A percentile compares a stretch with the other conserved stretches of the same genome.
Evolutionary conservation across 2,329 filamentous ascomycete genomes (phyloP).

Genomic region (Phyllosticta paracitricarpa): DNA sequence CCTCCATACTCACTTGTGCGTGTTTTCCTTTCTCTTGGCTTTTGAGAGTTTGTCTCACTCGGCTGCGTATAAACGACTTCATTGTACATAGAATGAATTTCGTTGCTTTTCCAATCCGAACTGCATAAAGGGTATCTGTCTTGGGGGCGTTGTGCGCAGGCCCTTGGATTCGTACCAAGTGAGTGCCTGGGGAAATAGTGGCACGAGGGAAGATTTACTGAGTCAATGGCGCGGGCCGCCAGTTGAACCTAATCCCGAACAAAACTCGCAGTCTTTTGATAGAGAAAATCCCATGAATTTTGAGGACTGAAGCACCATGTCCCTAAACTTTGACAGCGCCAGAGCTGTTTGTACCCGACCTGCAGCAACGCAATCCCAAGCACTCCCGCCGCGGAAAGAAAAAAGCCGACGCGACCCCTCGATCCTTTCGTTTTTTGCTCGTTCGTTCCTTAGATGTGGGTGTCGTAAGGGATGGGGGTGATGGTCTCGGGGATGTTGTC

Average conservation of each 20-base stretch:
- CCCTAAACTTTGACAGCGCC: constrained; percentile 10
- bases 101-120: neutral
- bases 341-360: constrained; percentile 3
- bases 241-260: neutral
- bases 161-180: neutral
- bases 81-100: neutral
- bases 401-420: constrained; percentile 10
- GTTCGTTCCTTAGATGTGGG: constrained; percentile 66
- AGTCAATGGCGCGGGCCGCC: neutral
- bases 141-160: neutral
- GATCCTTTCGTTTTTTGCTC: constrained; percentile 11
- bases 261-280: neutral
- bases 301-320: constrained; percentile 10
- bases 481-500: constrained; percentile 87
- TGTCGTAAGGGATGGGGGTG: constrained; percentile 90
- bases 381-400: neutral
- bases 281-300: constrained; percentile 1
- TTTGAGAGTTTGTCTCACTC: neutral
- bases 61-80: neutral
- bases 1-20: neutral
- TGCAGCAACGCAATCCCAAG: constrained; percentile 2
- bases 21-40: neutral
- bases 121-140: neutral
- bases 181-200: neutral
- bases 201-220: neutral